These are phyloP conservation scores for Rhynchospora breviuscula DNA, from an alignment of 176 grass and related monocot genomes.

Conservation along the genomic window DNA sequence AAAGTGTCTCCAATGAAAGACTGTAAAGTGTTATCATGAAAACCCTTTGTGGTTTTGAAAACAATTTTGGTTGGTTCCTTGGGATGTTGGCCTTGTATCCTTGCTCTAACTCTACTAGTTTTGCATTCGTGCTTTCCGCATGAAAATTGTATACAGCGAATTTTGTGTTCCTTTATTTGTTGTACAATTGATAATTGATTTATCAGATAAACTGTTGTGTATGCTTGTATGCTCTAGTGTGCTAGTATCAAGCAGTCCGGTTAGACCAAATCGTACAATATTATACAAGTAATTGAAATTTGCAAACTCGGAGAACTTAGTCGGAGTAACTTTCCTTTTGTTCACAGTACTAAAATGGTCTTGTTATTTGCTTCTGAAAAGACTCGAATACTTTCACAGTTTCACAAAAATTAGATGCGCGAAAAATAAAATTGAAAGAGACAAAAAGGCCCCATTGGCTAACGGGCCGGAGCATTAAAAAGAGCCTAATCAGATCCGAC, in stretches of 20 bases:
- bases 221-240: neutral
- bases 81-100: neutral
- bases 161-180: neutral
- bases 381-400: neutral
- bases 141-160: conserved; percentile 2
- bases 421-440: neutral
- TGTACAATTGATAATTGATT: conserved; percentile 10
- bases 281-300: neutral
- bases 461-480: neutral
- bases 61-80: conserved; percentile 5
- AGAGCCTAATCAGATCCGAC: neutral
- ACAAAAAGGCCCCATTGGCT: neutral
- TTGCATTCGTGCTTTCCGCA: neutral
- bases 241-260: neutral
- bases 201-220: neutral
- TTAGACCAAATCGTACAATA: neutral
- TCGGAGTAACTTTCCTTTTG: neutral
- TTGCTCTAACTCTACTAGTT: neutral
- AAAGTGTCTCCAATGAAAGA: neutral
- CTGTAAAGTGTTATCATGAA: conserved; percentile 6
- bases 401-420: neutral
- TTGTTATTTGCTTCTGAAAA: neutral
- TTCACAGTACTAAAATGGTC: neutral
- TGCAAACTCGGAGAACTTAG: neutral
- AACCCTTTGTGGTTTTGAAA: conserved; percentile 1